Base-by-base conservation (phyloP, 2,329 filamentous ascomycete species). In the Aspergillus sp. region DNA sequence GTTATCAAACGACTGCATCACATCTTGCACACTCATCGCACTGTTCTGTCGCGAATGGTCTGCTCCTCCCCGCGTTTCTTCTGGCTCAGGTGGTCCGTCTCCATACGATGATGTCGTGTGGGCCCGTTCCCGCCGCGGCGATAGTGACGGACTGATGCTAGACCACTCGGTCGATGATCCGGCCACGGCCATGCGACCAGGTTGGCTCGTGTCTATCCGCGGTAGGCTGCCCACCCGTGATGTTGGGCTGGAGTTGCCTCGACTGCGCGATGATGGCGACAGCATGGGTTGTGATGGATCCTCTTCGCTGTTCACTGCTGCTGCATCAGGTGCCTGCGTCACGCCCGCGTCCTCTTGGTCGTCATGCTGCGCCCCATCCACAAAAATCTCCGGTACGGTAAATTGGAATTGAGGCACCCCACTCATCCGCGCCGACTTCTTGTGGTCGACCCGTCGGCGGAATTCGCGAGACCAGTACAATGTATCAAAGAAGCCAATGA, bases 401-500 rank as follows among this genome's bases (percentile, higher is more conserved):
- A 95, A 82, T 53, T 88, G 82, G 51, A 95, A 82, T 53, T 88
- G 82, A 3, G 90, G 90, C 28, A 94, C 73, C 1, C 74, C 78
- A 5, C 83, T 85, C 81, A 96, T 86, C 48, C 89, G 85, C 13
- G 84, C 83, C 4, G 79, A 79, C 49, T 81, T 80, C 68, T 90
- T 90, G 46, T 75, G 76, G 32, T 90, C 83, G 62, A 88, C 75
- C 45, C 83, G 78, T 42, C 82, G 82, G 54, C 88, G 84, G 74
- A 96, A 96, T 53, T 81, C 78, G 36, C 90, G 83, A 33, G 85
- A 82, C 83, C 88, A 95, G 69, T 91, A 88, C 50, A 85, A 80
- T 13, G 90, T 97, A 63, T 97, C 88, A 66, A 98, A 97, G 72
- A 98, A 98, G 33, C 90, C 90, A 35, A 93, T 79, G 7, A 98